A percentile compares a stretch with the other conserved stretches of the same genome.
Evolutionary conservation across 371 early-diverging fungal species (phyloP).

Genomic region (Umbelopsis sp.): DNA sequence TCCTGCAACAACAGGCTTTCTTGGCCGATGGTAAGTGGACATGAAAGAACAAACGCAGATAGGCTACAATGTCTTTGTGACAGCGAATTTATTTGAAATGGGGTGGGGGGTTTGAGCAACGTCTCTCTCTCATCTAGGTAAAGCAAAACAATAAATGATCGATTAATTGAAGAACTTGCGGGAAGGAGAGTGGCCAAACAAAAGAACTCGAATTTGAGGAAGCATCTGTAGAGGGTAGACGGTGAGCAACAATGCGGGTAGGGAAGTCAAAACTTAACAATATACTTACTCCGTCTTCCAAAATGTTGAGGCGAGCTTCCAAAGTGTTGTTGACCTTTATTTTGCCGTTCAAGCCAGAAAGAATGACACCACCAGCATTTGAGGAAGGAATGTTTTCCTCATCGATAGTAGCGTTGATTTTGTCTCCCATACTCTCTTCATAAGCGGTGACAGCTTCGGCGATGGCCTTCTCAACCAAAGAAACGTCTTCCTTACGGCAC

Average conservation of each 20-base stretch:
- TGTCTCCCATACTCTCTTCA: conserved; percentile 56
- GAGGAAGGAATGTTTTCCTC: conserved; percentile 56
- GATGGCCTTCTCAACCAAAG: conserved; percentile 61
- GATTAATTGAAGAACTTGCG: conserved; percentile 90
- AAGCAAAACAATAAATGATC: not conserved
- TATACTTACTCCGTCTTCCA: conserved; percentile 66
- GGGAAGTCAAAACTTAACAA: conserved; percentile 26
- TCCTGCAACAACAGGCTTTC: not conserved
- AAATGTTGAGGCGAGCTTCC: conserved; percentile 84
- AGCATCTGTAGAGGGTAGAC: conserved; percentile 65
- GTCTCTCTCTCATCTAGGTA: not conserved
- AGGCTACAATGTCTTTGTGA: not conserved
- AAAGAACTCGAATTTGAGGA: conserved; percentile 84
- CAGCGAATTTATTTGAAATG: not conserved
- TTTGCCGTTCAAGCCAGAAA: conserved; percentile 75
- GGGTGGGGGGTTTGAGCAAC: not conserved
- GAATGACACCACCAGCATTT: conserved; percentile 90
- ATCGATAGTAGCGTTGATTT: conserved; percentile 59
- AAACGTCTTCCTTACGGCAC: conserved; percentile 76
- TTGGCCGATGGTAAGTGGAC: conserved; percentile 2
- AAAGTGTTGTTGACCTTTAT: conserved; percentile 90
- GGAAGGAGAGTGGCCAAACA: conserved; percentile 90
- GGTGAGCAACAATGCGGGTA: not conserved
- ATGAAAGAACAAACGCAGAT: not conserved
- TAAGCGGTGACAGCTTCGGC: conserved; percentile 63